Base-by-base conservation (phyloP, 129 eudicot genomes). In the Logfia minima region DNA sequence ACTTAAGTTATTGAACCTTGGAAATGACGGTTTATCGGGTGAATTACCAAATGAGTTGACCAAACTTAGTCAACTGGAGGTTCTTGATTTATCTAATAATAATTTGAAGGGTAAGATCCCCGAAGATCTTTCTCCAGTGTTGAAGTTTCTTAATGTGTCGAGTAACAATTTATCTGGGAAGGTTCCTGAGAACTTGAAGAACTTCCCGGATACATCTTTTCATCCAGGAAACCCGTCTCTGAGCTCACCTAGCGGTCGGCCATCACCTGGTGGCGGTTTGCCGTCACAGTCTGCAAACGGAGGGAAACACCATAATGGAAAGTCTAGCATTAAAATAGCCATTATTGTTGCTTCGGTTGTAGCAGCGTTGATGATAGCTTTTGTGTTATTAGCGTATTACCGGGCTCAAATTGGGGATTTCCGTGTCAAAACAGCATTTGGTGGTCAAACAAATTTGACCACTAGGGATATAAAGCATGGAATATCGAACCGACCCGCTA, bases 321-420 rank as follows among this genome's bases (percentile, higher is more conserved):
- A 84, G 78, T 78, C 94, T 48, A 92, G 70, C 73, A 81, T 85
- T 70, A 84, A 73, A 78, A 78, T 95, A 48, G 99, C 96, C 7
- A 88, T 91, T 19, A 89, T 95, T 68, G 90, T 89, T 82, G 94
- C 92, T 43, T 91, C 88, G 18, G 87, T 92, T 79, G 96, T 88
- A 77, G 97, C 99, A 66, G 88, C 86, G 18, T 64, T 86, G 59
- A 87, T 95, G 97, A 84, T 95, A 75, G 94, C 92, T 24, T 85
- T 89, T 78, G 89, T 92, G 68, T 81, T 88, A 24, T 76, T 89
- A 58, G 92, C 91, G 39, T 95, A 91, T 79, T 85, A 86, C 64
- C 94, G 94, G 43, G 90, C 89, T 16, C 89, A 86, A 41, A 79
- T 75, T 61, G 90, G 86, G 21, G 89, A 88, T 73, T 89, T 87